These are phyloP conservation scores for Trametes maxima DNA, from an alignment of 768 basidiomycete species.

Conservation along the genomic window DNA sequence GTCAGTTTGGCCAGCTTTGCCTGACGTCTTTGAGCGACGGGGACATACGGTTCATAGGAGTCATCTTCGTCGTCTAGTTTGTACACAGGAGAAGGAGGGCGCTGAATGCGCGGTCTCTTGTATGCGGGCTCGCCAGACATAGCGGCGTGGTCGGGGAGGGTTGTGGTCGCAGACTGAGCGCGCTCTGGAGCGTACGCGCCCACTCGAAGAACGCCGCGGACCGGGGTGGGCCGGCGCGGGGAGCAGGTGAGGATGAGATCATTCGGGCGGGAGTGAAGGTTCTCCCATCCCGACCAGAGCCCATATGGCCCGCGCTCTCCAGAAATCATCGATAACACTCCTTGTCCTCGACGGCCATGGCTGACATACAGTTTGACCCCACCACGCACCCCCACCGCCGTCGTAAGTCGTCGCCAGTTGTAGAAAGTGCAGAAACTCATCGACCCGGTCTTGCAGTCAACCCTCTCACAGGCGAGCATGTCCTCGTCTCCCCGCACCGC, in stretches of 20 bases:
- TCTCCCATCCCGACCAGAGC: background rate
- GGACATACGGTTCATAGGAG: conserved; percentile 82
- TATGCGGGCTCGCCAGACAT: conserved; percentile 39
- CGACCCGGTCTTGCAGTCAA: conserved; percentile 54
- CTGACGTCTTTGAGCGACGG: conserved; percentile 83
- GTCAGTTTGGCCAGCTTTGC: conserved; percentile 78
- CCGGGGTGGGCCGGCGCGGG: background rate
- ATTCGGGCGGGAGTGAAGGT: conserved; percentile 1
- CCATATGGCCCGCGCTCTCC: conserved; percentile 5
- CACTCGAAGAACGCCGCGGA: too few species aligned
- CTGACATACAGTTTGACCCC: conserved; percentile 53
- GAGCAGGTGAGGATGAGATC: conserved; percentile 6
- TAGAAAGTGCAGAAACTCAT: background rate
- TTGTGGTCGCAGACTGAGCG: background rate
- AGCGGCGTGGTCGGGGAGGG: background rate
- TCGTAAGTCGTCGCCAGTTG: conserved; percentile 43
- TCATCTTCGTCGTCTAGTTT: conserved; percentile 64
- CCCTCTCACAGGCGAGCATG: conserved; percentile 72
- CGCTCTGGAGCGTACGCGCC: background rate
- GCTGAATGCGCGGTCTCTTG: conserved; percentile 55
- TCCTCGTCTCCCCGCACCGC: conserved; percentile 89
- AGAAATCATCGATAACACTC: conserved; percentile 14
- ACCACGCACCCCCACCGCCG: conserved; percentile 70
- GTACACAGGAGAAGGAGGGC: conserved; percentile 60
- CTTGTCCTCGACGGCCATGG: conserved; percentile 21